Conservation (phyloP, 371 early-diverging fungal genomes). For the Mucor piriformis region DNA sequence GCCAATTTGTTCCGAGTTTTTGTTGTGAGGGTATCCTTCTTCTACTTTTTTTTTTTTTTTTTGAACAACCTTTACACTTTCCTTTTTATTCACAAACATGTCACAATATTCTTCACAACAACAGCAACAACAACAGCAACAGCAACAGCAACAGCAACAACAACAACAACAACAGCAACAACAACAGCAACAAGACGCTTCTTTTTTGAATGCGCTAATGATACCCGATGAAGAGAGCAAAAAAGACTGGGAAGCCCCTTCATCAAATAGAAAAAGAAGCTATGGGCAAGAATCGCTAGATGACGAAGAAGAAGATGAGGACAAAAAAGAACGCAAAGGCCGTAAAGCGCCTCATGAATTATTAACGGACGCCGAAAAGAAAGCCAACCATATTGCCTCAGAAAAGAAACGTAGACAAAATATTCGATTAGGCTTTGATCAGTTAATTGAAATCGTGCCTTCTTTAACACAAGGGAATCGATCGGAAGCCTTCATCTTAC, state of each 20-base stretch:
- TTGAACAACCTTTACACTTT: neutral
- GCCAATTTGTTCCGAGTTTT: constrained; percentile 1
- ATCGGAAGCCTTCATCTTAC: constrained; percentile 63
- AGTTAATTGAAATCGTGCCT: constrained; percentile 83
- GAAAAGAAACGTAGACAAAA: constrained; percentile 91
- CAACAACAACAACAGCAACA: neutral
- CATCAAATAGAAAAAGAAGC: constrained; percentile 13
- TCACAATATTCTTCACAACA: constrained; percentile 4
- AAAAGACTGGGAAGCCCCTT: neutral
- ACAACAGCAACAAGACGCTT: constrained; percentile 1
- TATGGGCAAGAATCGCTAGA: constrained; percentile 5
- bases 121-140: neutral
- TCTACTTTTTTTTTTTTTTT: neutral
- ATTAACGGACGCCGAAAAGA: constrained; percentile 91
- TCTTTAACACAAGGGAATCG: constrained; percentile 64
- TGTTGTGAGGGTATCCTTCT: neutral
- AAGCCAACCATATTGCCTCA: constrained; percentile 93
- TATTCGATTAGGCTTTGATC: constrained; percentile 82
- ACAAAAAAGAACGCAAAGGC: constrained; percentile 31
- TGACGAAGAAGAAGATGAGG: constrained; percentile 5
- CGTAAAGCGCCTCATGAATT: constrained; percentile 67
- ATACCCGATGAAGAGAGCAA: neutral
- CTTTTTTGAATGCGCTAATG: constrained; percentile 8
- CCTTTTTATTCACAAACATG: neutral
- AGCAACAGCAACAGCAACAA: neutral